Conservation (phyloP, 495 filamentous ascomycete species). For the Penicillium malachiteum region DNA sequence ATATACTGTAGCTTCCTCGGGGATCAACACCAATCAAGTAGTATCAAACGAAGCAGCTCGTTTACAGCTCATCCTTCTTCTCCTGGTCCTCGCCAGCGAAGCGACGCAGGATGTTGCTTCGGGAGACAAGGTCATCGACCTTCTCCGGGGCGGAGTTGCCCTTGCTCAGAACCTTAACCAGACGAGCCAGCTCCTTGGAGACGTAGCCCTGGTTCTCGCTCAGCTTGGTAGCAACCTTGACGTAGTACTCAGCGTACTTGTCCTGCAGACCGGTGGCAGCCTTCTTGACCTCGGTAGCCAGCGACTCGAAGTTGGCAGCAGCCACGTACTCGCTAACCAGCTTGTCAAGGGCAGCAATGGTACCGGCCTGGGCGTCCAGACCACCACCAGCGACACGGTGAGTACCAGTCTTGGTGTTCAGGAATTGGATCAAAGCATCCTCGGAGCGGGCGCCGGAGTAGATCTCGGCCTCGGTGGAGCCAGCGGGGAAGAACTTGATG, state of each 20-base stretch:
- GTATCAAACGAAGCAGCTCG: neutral
- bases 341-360: slow-evolving; percentile 71
- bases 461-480: slow-evolving; percentile 66
- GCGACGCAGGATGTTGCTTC: slow-evolving; percentile 83
- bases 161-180: slow-evolving; percentile 80
- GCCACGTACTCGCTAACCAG: slow-evolving; percentile 67
- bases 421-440: slow-evolving; percentile 71
- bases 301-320: slow-evolving; percentile 51
- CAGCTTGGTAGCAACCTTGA: slow-evolving; percentile 85
- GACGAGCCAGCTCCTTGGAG: slow-evolving; percentile 78
- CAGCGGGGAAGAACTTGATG: slow-evolving; percentile 96
- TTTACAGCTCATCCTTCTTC: slow-evolving; percentile 65
- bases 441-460: slow-evolving; percentile 82
- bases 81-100: slow-evolving; percentile 57
- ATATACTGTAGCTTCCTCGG: neutral
- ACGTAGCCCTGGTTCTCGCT: slow-evolving; percentile 72
- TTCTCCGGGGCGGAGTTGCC: slow-evolving; percentile 82
- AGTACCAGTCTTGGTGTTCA: slow-evolving; percentile 89
- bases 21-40: slow-evolving; percentile 8
- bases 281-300: slow-evolving; percentile 66
- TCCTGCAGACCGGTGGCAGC: slow-evolving; percentile 65
- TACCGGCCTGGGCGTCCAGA: slow-evolving; percentile 77
- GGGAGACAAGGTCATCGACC: slow-evolving; percentile 80
- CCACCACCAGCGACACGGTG: slow-evolving; percentile 81
- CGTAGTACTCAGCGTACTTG: slow-evolving; percentile 91